A percentile compares a stretch with the other conserved stretches of the same genome.
Conservation (phyloP, 1,284 basidiomycete species). For the Phellopilus nigrolimitatus region DNA sequence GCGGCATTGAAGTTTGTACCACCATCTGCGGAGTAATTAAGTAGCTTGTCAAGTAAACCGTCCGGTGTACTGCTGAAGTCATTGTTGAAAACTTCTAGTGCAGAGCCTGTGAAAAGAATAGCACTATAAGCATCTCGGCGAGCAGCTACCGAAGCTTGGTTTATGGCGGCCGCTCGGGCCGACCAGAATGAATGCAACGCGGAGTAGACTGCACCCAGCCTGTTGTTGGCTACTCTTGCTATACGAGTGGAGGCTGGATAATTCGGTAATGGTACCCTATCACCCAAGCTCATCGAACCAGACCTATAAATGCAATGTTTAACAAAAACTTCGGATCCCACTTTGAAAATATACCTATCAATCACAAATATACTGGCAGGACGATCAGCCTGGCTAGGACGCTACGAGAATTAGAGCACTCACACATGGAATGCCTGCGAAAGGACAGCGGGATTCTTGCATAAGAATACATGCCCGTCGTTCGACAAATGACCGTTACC, state of each 20-base stretch:
- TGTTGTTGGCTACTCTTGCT: constrained; percentile 36
- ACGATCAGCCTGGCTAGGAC: neutral
- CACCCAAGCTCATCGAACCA: constrained; percentile 41
- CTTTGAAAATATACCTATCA: constrained; percentile 35
- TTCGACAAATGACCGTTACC: constrained; percentile 47
- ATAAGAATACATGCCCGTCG: constrained; percentile 51
- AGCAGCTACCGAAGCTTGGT: constrained; percentile 23
- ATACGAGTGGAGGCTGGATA: constrained; percentile 43
- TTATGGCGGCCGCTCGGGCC: constrained; percentile 35
- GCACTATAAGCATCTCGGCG: constrained; percentile 56
- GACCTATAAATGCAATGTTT: constrained; percentile 37
- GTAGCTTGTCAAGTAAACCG: constrained; percentile 37
- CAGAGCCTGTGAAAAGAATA: constrained; percentile 41
- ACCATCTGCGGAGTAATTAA: constrained; percentile 31
- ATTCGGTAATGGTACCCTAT: constrained; percentile 41
- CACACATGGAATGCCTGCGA: constrained; percentile 59
- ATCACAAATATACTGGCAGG: constrained; percentile 45
- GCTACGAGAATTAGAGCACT: constrained; percentile 24
- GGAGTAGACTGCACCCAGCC: constrained; percentile 55
- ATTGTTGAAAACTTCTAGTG: constrained; percentile 34
- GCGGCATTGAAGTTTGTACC: constrained; percentile 50
- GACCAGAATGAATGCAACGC: constrained; percentile 52
- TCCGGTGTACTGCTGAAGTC: constrained; percentile 48
- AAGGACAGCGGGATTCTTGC: constrained; percentile 50
- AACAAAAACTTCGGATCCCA: neutral